phyloP scores from a whole-genome alignment of 257 asterid genomes.

The Solanum sparsipilum region DNA sequence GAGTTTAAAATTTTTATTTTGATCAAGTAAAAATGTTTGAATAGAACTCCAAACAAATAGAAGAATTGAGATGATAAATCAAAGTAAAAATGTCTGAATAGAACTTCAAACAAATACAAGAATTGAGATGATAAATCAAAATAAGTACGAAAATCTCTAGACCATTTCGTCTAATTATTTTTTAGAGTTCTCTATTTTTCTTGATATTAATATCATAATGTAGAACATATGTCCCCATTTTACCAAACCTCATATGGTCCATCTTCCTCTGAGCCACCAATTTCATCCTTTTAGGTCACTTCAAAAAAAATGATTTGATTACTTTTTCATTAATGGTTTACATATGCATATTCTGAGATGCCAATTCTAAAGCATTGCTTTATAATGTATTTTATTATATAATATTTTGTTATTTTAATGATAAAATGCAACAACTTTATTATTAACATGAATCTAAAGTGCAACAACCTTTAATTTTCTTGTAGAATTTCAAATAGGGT shows the following conservation, averaged over 20 bases:
- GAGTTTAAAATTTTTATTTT: no score
- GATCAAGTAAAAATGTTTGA: no score
- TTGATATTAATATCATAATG: not conserved
- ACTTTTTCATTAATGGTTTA: not conserved
- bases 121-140: not conserved
- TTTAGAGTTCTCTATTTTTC: not conserved
- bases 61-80: not conserved
- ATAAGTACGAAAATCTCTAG: not conserved
- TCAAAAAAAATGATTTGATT: not conserved
- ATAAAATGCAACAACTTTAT: not conserved
- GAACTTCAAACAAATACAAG: no score
- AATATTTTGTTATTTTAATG: not conserved
- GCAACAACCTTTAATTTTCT: not conserved
- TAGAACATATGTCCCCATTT: not conserved
- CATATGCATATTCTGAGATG: not conserved
- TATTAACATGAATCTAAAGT: not conserved
- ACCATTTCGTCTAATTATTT: not conserved
- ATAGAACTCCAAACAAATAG: no score
- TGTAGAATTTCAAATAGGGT: not conserved
- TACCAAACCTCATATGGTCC: not conserved
- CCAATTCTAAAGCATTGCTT: not conserved
- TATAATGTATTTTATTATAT: not conserved
- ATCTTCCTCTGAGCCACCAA: not conserved
- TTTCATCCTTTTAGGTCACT: not conserved
- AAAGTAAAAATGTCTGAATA: no score